These are phyloP conservation scores for Staphylotrichum tortipilum DNA, from an alignment of 495 filamentous ascomycete species.

Conservation along the genomic window DNA sequence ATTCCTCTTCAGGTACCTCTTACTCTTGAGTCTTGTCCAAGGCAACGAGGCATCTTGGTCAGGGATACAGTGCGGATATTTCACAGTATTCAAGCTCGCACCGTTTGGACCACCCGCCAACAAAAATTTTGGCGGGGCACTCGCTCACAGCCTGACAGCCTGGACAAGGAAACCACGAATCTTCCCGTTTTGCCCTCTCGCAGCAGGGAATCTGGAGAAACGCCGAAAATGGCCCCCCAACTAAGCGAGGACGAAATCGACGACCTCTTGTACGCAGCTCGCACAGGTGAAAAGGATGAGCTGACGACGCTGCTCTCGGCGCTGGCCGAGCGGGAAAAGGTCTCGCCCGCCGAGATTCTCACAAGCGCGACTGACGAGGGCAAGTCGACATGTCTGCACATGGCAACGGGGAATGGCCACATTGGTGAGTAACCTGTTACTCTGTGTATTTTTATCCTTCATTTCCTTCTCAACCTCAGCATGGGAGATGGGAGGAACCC, in stretches of 20 bases:
- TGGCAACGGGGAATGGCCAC: constrained; percentile 84
- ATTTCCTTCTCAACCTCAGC: background rate
- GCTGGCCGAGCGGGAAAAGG: constrained; percentile 47
- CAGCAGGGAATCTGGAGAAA: background rate
- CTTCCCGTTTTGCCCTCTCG: background rate
- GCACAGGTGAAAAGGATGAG: constrained; percentile 62
- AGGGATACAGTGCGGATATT: constrained; percentile 3
- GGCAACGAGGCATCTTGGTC: background rate
- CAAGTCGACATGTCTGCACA: constrained; percentile 74
- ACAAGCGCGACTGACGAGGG: constrained; percentile 57
- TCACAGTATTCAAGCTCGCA: background rate
- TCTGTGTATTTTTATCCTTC: background rate
- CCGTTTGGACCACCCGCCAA: constrained; percentile 10
- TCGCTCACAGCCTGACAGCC: background rate
- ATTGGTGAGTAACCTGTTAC: constrained; percentile 47
- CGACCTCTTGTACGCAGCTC: constrained; percentile 79
- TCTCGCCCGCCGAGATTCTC: constrained; percentile 49
- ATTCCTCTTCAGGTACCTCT: no score
- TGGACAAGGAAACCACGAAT: no score
- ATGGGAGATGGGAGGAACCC: no score
- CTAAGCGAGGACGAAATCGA: constrained; percentile 71
- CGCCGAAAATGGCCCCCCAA: constrained; percentile 37
- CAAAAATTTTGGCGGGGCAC: background rate
- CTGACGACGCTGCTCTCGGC: constrained; percentile 51
- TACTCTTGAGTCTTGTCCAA: no score